phyloP scores from a whole-genome alignment of 257 asterid species.

The Gynochthodes officinalis region DNA sequence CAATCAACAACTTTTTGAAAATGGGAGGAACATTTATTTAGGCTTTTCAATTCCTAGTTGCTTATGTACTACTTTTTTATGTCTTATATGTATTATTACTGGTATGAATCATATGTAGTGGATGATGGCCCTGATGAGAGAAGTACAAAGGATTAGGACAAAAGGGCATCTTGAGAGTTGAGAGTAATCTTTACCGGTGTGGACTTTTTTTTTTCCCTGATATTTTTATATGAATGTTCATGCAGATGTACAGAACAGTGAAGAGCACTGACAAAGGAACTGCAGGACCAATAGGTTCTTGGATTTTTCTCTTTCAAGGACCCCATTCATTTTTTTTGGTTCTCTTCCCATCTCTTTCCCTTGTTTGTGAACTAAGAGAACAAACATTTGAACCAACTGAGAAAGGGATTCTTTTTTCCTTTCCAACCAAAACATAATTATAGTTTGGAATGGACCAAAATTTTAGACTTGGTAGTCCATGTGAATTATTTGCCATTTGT shows the following conservation, averaged over 20 bases:
- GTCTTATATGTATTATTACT: conserved; percentile 5
- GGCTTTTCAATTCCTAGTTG: neutral
- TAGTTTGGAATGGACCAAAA: conserved; percentile 8
- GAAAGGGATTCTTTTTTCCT: neutral
- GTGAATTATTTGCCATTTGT: conserved; percentile 17
- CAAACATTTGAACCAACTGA: neutral
- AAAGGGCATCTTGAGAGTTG: conserved; percentile 42
- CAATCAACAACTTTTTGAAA: conserved; percentile 14
- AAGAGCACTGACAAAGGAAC: conserved; percentile 71
- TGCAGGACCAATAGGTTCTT: conserved; percentile 52
- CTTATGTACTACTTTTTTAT: neutral
- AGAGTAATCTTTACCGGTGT: conserved; percentile 30
- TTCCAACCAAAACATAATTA: neutral
- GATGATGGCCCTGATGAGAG: conserved; percentile 18
- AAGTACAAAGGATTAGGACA: conserved; percentile 43
- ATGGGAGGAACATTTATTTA: neutral
- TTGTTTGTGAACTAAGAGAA: conserved; percentile 28
- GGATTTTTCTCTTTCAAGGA: conserved; percentile 25
- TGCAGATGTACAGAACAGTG: conserved; percentile 98
- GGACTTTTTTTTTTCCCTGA: conserved; percentile 20
- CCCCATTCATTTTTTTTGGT: conserved; percentile 25
- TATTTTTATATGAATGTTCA: conserved; percentile 32
- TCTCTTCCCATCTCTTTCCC: conserved; percentile 26
- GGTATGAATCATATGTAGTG: conserved; percentile 15
- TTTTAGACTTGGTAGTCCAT: neutral